Base-by-base conservation (phyloP, 139 green algal species). In the Asterochloris sp. region DNA sequence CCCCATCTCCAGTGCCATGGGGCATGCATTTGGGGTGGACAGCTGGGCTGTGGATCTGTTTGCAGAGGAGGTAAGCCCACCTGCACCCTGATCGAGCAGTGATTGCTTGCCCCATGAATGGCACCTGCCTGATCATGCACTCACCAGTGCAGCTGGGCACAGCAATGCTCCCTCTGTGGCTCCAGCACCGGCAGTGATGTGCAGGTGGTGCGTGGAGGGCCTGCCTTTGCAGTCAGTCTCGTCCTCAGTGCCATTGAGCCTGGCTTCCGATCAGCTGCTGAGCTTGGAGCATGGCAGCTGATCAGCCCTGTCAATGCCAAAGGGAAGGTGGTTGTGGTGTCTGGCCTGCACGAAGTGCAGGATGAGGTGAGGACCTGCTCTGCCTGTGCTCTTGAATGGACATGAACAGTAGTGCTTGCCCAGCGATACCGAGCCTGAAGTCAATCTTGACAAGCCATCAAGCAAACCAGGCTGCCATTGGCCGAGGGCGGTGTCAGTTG, bases 231-330 rank as follows among this genome's bases (percentile, higher is more conserved):
- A 0, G 88, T 98, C 19, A 93, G 85, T 78, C 89, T 98, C 74
- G 89, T 93, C 67, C 89, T 98, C 64, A 89, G 74, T 87, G 81
- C 85, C 67, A 62, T 97, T 0, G 95, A 98, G 91, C 91, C 94
- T 17, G 84, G 73, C 64, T 89, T 99, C 80, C 85, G 96, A 74
- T 83, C 89, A 28, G 89, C 91, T 17, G 96, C 96, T 9, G 92
- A 96, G 79, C 89, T 99, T 82, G 93, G 94, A 66, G 91, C 95
- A 13, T 99, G 96, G 96, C 93, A 98, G 89, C 85, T 98, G 62
- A 97, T 98, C 89, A 93, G 85, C 83, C 95, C 94, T 13, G 84
- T 87, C 21, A 82, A 87, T 61, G 91, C 86, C 17, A 85, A 83
- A 19, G 95, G 96, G 82, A 67, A 89, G n/a, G 85, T 98, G 67